Evolutionary conservation across 1,139 yeast genomes (phyloP).

Genomic region (Hyphopichia fennica): DNA sequence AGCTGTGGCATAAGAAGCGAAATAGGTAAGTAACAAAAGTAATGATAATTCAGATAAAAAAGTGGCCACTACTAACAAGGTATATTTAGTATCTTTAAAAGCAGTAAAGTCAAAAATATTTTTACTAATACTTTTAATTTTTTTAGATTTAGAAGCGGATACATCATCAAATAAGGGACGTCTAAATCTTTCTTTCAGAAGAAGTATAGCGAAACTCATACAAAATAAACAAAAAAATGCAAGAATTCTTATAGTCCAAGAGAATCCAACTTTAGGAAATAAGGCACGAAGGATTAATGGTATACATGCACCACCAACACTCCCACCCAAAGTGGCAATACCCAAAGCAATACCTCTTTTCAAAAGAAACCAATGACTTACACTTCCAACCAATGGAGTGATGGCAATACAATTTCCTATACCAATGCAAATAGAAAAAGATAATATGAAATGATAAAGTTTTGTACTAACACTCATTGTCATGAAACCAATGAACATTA

Average conservation of each 20-base stretch:
- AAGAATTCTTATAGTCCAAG: slow-evolving; percentile 36
- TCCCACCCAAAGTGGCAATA: slow-evolving; percentile 40
- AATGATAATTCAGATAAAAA: slow-evolving; percentile 58
- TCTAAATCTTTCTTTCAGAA: slow-evolving; percentile 5
- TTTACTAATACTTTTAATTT: slow-evolving; percentile 8
- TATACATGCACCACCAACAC: slow-evolving; percentile 37
- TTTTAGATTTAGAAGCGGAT: slow-evolving; percentile 4
- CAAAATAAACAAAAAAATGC: slow-evolving; percentile 33
- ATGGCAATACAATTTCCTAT: slow-evolving; percentile 36
- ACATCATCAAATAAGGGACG: slow-evolving; percentile 1
- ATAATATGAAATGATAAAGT: slow-evolving; percentile 35
- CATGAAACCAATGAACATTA: slow-evolving; percentile 34
- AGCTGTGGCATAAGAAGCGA: slow-evolving; percentile 54
- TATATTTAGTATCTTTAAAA: slow-evolving; percentile 25
- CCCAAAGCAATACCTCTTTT: slow-evolving; percentile 38
- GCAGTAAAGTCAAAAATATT: slow-evolving; percentile 24
- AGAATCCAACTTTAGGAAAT: slow-evolving; percentile 30
- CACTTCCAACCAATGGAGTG: slow-evolving; percentile 37
- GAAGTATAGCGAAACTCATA: slow-evolving; percentile 18
- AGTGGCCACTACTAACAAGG: slow-evolving; percentile 28
- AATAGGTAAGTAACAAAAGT: slow-evolving; percentile 52
- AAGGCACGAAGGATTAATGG: slow-evolving; percentile 35
- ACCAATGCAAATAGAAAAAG: slow-evolving; percentile 35
- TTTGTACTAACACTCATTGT: slow-evolving; percentile 29
- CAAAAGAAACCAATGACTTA: slow-evolving; percentile 38